phyloP scores from a whole-genome alignment of 192 early-diverging fungal genomes.

The Fimicolochytrium jonesii region DNA sequence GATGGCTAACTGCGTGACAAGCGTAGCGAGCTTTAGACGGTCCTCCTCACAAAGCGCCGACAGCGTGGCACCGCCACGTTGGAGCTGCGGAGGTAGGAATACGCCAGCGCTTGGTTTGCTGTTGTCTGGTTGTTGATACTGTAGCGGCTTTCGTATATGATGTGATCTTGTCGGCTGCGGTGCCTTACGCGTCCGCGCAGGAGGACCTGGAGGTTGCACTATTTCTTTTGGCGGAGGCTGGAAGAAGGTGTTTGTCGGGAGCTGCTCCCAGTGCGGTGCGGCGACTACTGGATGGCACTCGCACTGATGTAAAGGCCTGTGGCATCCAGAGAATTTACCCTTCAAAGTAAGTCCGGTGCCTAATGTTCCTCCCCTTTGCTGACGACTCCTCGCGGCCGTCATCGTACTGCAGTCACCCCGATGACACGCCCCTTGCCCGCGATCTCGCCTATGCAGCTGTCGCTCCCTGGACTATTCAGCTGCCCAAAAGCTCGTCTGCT shows the following conservation, averaged over 20 bases:
- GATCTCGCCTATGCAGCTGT: too few species aligned
- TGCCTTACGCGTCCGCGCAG: not conserved
- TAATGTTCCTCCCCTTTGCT: too few species aligned
- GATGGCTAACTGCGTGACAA: constrained; percentile 13
- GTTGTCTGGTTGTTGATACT: not conserved
- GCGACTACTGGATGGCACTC: constrained; percentile 7
- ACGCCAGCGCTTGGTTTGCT: not conserved
- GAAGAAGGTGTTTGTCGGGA: constrained; percentile 8
- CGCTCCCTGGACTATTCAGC: too few species aligned
- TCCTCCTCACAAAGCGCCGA: constrained; percentile 1
- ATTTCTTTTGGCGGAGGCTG: not conserved
- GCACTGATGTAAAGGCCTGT: too few species aligned
- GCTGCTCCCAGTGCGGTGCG: constrained; percentile 20
- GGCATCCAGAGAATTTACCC: too few species aligned
- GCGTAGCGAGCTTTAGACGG: constrained; percentile 2
- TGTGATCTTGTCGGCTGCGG: not conserved
- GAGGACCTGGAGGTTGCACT: not conserved
- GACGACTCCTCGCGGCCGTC: too few species aligned
- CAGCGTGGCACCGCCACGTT: not conserved
- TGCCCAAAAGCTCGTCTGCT: too few species aligned
- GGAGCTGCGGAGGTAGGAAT: not conserved
- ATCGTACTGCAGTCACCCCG: too few species aligned
- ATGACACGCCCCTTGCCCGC: too few species aligned
- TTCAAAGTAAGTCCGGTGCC: too few species aligned
- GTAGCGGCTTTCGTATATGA: not conserved